Evolutionary conservation across 23 red algal species (phyloP).

Genomic region (Gracilaria gracilis): DNA sequence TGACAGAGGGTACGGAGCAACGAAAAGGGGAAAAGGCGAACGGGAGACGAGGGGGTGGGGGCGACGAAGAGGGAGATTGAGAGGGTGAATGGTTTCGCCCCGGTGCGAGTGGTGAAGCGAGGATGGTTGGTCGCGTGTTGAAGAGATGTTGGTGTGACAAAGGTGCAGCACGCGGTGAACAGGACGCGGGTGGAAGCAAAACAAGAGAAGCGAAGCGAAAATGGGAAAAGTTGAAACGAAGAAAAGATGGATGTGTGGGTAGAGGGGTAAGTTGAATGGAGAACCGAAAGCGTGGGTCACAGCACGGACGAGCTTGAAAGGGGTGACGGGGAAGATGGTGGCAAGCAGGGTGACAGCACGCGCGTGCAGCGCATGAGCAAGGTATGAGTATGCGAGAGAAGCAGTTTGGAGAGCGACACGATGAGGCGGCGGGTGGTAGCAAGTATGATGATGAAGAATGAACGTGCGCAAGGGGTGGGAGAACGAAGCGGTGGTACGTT

Average conservation of each 20-base stretch:
- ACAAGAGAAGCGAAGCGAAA: constrained; percentile 3
- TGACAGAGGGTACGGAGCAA: no score
- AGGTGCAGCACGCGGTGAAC: neutral
- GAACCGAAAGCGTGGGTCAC: no score
- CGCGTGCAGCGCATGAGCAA: neutral
- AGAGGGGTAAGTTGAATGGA: no score
- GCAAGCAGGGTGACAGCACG: neutral
- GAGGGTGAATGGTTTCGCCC: neutral
- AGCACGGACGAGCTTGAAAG: no score
- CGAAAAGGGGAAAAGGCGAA: no score
- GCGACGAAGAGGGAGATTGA: neutral
- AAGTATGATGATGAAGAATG: neutral
- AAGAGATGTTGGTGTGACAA: no score
- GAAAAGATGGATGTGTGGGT: no score
- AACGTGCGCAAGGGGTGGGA: neutral
- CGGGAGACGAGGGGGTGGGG: no score
- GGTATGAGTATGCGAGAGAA: neutral
- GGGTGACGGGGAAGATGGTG: neutral
- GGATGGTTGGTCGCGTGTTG: neutral
- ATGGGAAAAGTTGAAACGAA: neutral
- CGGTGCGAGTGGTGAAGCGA: neutral
- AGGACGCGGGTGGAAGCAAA: neutral
- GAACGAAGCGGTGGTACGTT: neutral
- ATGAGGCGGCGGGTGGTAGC: no score
- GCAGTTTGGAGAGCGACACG: no score